Conservation (phyloP, 129 eudicot genomes). For the Tagetes patula region DNA sequence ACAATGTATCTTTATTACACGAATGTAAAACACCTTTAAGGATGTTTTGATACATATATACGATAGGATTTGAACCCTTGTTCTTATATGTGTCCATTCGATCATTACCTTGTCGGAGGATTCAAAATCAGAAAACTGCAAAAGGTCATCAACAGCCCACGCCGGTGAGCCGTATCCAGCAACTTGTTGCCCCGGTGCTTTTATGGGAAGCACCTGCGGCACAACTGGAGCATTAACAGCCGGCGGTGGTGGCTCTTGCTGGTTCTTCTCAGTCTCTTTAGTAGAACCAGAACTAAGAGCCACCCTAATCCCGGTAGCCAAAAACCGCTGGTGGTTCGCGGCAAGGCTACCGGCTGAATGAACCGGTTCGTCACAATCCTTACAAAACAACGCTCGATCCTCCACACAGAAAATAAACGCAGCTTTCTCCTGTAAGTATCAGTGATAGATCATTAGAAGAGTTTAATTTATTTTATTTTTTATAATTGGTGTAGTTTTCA, state of each 20-base stretch:
- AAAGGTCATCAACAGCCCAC: slow-evolving; percentile 87
- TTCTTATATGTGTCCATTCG: too few species aligned
- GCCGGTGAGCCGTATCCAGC: slow-evolving; percentile 48
- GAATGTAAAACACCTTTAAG: too few species aligned
- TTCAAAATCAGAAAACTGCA: slow-evolving; percentile 67
- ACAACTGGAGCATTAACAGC: slow-evolving; percentile 35
- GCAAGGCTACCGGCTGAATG: slow-evolving; percentile 79
- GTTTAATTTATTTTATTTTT: too few species aligned
- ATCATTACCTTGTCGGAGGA: slow-evolving; percentile 63
- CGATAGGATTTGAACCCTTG: too few species aligned
- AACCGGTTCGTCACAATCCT: slow-evolving; percentile 83
- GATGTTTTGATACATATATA: too few species aligned
- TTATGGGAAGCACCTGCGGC: slow-evolving; percentile 40
- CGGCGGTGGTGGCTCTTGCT: slow-evolving; percentile 58
- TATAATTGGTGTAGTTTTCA: too few species aligned
- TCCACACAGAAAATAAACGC: slow-evolving; percentile 90
- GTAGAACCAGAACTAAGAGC: slow-evolving; percentile 52
- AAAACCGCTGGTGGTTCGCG: slow-evolving; percentile 82
- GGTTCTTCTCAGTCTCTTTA: slow-evolving; percentile 41
- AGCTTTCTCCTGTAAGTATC: slow-evolving; percentile 54
- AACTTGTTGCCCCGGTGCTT: slow-evolving; percentile 46
- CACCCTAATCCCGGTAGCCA: slow-evolving; percentile 91
- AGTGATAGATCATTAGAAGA: too few species aligned
- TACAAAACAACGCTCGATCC: slow-evolving; percentile 94
- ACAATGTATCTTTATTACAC: too few species aligned